Evolutionary conservation across 495 filamentous ascomycete genomes (phyloP), one percentile per base, ranked within the genome.

Genomic region (Trichoderma erinaceum): DNA sequence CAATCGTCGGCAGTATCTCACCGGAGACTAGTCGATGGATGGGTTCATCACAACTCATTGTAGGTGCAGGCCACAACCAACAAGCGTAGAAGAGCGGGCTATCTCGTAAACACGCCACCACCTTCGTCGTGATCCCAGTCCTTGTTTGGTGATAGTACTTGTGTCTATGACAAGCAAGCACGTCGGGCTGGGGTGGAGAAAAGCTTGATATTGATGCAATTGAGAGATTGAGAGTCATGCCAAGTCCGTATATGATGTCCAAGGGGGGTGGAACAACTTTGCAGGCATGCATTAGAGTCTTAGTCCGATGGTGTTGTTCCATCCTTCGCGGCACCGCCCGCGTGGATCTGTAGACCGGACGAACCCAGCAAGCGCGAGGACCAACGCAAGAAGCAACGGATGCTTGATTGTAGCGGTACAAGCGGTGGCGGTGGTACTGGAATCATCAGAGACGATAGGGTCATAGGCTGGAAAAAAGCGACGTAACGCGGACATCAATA

Each of bases 301-400:
- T 13, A n/a, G 11, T 61, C 25, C 56, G 13, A 61, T 32, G 27
- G 25, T 29, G 56, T 16, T 61, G 56, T 61, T 18, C 56, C 56
- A 61, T 13, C 56, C 23, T 29, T 25, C 27, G 16, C 56, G 56
- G 56, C 56, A 61, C 56, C 56, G 56, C 56, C 56, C 56, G 56
- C 56, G 11, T 11, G 56, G 56, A 12, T 29, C 29, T 18, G 56
- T 32, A 4, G 56, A 61, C 56, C 29, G 10, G 18, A 52, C 48
- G 21, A 23, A 52, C 18, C 48, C n/a, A 52, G 21, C 16, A 52
- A 32, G 25, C 27, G n/a, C 12, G 23, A 32, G 56, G 56, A 32
- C 56, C 56, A 61, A 61, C 56, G 29, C 56, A 13, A 32, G 25
- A 21, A 32, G 29, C 23, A 61, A 29, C 29, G 29, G 29, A 29